Evolutionary conservation across 495 filamentous ascomycete genomes (phyloP).

Genomic region (Stereocaulon alpinum): DNA sequence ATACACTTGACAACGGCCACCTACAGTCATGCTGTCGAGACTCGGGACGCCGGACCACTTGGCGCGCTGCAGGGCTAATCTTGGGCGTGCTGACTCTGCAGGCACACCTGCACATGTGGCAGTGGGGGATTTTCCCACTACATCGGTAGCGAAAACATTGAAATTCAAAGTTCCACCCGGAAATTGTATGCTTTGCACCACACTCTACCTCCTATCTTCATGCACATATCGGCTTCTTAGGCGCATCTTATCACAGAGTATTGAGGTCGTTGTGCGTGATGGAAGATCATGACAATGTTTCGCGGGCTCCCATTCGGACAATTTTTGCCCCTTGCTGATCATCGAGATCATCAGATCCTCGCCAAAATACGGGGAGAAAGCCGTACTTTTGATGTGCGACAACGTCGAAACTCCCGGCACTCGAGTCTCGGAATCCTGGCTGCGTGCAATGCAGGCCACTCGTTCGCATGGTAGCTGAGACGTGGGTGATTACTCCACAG

Average conservation of each 20-base stretch:
- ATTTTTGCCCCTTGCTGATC: constrained; percentile 13
- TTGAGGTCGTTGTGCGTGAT: neutral
- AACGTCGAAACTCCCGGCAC: neutral
- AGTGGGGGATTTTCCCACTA: constrained; percentile 8
- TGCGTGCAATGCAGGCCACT: constrained; percentile 1
- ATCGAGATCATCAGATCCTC: constrained; percentile 12
- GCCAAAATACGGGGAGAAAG: neutral
- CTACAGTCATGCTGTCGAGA: neutral
- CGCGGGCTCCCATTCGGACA: neutral
- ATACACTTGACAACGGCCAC: neutral
- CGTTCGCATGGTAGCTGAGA: constrained; percentile 2
- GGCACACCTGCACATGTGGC: constrained; percentile 13
- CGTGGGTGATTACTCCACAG: neutral
- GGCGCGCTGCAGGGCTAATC: constrained; percentile 38
- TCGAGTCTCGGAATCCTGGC: neutral
- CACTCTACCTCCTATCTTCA: constrained; percentile 2
- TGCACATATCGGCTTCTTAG: neutral
- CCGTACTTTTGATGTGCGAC: neutral
- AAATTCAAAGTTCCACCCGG: constrained; percentile 1
- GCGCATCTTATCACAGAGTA: neutral
- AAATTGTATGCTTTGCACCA: neutral
- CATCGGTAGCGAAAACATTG: neutral
- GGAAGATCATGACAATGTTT: too few species aligned
- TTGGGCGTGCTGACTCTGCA: constrained; percentile 32
- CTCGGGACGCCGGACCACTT: constrained; percentile 5